Evolutionary conservation across 2,329 filamentous ascomycete genomes (phyloP).

Genomic region (Colletotrichum sidae): DNA sequence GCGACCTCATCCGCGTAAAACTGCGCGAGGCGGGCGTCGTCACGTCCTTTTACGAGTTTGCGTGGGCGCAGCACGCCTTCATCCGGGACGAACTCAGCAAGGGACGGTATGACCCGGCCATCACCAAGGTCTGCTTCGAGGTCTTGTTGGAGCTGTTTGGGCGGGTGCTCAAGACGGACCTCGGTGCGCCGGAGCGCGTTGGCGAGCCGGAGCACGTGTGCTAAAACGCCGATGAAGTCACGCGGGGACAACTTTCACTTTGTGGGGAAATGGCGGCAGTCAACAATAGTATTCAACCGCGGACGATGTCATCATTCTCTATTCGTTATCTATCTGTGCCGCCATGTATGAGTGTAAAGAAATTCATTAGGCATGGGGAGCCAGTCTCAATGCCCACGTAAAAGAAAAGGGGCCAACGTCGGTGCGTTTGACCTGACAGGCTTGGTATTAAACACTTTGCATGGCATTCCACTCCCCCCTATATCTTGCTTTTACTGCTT

Average conservation of each 20-base stretch:
- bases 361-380: slow-evolving; percentile 34
- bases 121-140: slow-evolving; percentile 90
- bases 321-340: slow-evolving; percentile 35
- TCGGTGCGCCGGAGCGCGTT: slow-evolving; percentile 75
- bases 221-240: slow-evolving; percentile 49
- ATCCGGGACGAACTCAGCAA: slow-evolving; percentile 94
- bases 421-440: slow-evolving; percentile 12
- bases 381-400: slow-evolving; percentile 35
- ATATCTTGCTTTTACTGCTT: slow-evolving; percentile 2
- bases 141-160: slow-evolving; percentile 89
- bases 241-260: too few relatives aligned
- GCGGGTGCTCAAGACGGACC: slow-evolving; percentile 79
- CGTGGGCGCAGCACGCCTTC: slow-evolving; percentile 96
- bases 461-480: slow-evolving; percentile 3
- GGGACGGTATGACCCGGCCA: slow-evolving; percentile 90
- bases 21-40: slow-evolving; percentile 79
- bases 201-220: slow-evolving; percentile 79
- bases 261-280: not conserved
- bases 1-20: slow-evolving; percentile 85
- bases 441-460: slow-evolving; percentile 27
- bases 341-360: slow-evolving; percentile 15
- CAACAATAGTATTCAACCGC: slow-evolving; percentile 40
- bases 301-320: slow-evolving; percentile 36
- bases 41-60: slow-evolving; percentile 88
- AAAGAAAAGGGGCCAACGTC: slow-evolving; percentile 10